Evolutionary conservation across 345 rosid genomes (phyloP).

Genomic region (Salix viminalis): DNA sequence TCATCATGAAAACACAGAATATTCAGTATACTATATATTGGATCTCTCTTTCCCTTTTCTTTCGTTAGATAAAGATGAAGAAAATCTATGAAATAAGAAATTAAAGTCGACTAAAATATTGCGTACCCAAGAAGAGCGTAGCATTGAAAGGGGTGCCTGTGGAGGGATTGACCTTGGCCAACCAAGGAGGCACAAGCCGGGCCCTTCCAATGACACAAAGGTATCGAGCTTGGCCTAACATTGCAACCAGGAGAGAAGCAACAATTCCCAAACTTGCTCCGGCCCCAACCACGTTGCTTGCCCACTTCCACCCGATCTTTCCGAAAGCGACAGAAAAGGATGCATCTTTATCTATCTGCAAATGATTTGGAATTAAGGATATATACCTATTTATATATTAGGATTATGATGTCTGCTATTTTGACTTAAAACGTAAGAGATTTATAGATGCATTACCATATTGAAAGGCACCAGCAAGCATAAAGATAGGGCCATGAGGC

Average conservation of each 20-base stretch:
- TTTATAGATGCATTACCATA: slow-evolving; percentile 38
- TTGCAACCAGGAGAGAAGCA: slow-evolving; percentile 88
- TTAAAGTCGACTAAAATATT: background rate
- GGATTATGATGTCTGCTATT: background rate
- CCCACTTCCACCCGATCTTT: slow-evolving; percentile 76
- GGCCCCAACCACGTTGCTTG: slow-evolving; percentile 80
- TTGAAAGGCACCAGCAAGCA: slow-evolving; percentile 78
- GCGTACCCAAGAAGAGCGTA: slow-evolving; percentile 76
- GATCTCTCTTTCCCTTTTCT: background rate
- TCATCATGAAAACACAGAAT: background rate
- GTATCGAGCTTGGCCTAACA: slow-evolving; percentile 97
- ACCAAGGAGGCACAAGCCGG: slow-evolving; percentile 75
- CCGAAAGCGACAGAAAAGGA: slow-evolving; percentile 64
- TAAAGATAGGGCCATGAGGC: slow-evolving; percentile 79
- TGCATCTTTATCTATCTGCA: slow-evolving; percentile 53
- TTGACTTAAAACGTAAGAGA: background rate
- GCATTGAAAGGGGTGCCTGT: slow-evolving; percentile 94
- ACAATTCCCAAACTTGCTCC: slow-evolving; percentile 97
- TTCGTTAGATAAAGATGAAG: background rate
- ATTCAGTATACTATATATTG: background rate
- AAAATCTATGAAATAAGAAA: background rate
- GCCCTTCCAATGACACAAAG: slow-evolving; percentile 92
- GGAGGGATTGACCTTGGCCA: slow-evolving; percentile 90
- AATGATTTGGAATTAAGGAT: background rate
- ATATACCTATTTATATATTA: background rate